Evolutionary conservation across 163 green algal species (phyloP).

Genomic region (Volvox carteri): DNA sequence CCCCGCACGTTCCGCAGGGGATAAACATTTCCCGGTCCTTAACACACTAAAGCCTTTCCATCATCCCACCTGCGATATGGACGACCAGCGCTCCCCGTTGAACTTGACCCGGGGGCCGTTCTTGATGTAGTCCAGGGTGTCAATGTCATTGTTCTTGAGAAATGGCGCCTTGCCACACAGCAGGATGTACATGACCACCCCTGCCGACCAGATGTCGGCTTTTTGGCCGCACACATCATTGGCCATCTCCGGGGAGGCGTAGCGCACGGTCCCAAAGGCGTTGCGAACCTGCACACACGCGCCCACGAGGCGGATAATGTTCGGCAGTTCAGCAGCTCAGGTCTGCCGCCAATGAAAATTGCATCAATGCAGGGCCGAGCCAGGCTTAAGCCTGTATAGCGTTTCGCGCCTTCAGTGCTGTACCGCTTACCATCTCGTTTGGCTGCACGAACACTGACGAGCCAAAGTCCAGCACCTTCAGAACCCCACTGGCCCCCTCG

Average conservation of each 20-base stretch:
- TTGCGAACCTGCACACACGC: slow-evolving; percentile 60
- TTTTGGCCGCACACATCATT: slow-evolving; percentile 72
- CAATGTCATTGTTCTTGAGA: slow-evolving; percentile 60
- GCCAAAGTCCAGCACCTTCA: slow-evolving; percentile 77
- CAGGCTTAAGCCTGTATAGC: no score
- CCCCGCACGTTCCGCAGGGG: no score
- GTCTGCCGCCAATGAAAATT: no score
- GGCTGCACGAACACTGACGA: slow-evolving; percentile 65
- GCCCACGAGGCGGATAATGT: no score
- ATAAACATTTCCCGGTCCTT: no score
- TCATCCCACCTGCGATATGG: slow-evolving; percentile 51
- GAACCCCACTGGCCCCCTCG: slow-evolving; percentile 63
- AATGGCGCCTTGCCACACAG: slow-evolving; percentile 63
- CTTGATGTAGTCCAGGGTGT: slow-evolving; percentile 69
- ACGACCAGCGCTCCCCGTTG: slow-evolving; percentile 58
- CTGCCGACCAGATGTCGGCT: slow-evolving; percentile 77
- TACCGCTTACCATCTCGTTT: slow-evolving; percentile 54
- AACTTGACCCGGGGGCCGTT: slow-evolving; percentile 66
- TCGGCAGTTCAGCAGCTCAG: no score
- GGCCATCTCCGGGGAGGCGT: slow-evolving; percentile 79
- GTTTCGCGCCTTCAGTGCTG: no score
- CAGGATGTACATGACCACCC: slow-evolving; percentile 77
- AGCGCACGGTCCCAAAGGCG: slow-evolving; percentile 77
- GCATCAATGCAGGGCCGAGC: no score
- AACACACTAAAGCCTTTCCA: no score